Evolutionary conservation across 78 protist genomes (phyloP), one percentile per base, ranked within the genome.

Genomic region (Monocercomonoides exilis): DNA sequence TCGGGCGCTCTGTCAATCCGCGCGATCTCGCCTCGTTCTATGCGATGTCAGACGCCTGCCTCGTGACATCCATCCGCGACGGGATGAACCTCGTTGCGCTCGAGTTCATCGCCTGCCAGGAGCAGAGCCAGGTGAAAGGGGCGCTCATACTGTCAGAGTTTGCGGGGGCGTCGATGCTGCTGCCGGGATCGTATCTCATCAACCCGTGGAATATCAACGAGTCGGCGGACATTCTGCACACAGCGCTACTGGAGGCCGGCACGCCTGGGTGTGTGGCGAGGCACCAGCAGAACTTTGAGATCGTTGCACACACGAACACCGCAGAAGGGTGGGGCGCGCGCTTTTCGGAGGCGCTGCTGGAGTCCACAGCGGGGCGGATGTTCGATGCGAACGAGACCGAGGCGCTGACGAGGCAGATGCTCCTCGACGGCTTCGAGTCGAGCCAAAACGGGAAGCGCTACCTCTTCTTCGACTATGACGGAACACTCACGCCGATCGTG

Each of bases 31-130:
- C 81, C 11, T 95, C 95, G 3, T 79, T 91, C 3, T 94, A 91
- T 45, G 34, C 70, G 43, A 21, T 93, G 43, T 0, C 90, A 5
- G 35, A 5, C 45, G 92, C 92, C 2, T 63, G 85, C 6, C 38
- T 95, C 3, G 87, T 95, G 43, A 92, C 96, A 2, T 94, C 96
- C 41, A 84, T 94, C 43, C 88, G 97, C 1, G 97, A 95, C 54
- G 97, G 97, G 29, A 94, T 94, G 97, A 94, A 94, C 63, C 41
- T 92, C 29, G 95, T 93, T 2, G 91, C 96, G 32, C 93, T 86
- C 54, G 97, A 95, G 87, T 95, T 84, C 85, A 43, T 94, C 77
- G 94, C 89, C 2, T 91, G 94, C 85, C 97, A 95, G 89, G 38
- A 91, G 11, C 89, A 77, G 29, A 89, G 88, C 32, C 84, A 88